Base-by-base conservation (phyloP, 192 early-diverging fungal species). In the Coemansia sp. region DNA sequence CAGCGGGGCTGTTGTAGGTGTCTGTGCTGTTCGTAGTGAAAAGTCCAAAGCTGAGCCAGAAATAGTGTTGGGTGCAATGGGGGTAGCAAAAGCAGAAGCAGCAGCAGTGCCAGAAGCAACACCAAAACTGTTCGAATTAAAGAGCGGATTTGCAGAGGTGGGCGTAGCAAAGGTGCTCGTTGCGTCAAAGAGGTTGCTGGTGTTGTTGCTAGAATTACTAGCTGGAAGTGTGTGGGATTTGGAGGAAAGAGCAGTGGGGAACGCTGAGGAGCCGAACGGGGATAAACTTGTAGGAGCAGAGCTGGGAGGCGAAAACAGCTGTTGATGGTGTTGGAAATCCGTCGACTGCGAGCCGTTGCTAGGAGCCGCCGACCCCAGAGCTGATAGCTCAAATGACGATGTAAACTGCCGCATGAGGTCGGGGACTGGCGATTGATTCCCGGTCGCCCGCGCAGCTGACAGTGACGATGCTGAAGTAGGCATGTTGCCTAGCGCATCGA, bases 331-430 rank as follows among this genome's bases (percentile, higher is more conserved):
- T 18, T 47, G 57, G 19, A 50, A 49, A 23, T 49, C 41, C 27
- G 50, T 31, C 58, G 16, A 64, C 57, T 58, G 64, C 18, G 62
- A 50, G 64, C 62, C 55, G 60, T 58, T 55, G 38, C 51, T 65
- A 50, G 23, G 54, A n/a, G 60, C 28, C 30, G 54, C 54, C 28
- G 27, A 31, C 14, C 7, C 56, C 8, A 56, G n/a, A 23, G 58
- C 26, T 5, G 60, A n/a, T 32, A 73, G 49, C 57, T 79, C 76
- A 54, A 73, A 79, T 49, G 76, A 67, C 54, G 76, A 73, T 4
- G 71, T 73, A 53, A 79, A 79, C 56, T 79, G 71, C 31, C 76
- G 76, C 67, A 63, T 52, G 60, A 79, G 24, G 1, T 73, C 76
- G 0, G 76, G 67, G 52, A 55, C 55, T 4, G 76, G 71, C 64